Evolutionary conservation across 441 rosid genomes (phyloP), one percentile per base, ranked within the genome.

Genomic region (Pelargonium fulgidum): DNA sequence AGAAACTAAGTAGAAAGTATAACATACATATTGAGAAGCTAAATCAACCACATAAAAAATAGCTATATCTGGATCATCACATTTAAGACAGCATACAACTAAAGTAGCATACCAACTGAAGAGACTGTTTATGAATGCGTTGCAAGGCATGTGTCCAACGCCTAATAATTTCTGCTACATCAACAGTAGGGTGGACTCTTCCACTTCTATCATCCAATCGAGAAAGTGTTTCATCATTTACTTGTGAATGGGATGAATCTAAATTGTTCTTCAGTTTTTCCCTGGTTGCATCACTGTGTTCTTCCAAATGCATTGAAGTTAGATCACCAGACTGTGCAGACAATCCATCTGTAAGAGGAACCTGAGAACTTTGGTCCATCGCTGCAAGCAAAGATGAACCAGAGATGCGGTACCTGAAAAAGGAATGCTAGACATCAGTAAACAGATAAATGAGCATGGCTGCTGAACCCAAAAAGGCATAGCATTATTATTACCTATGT

Each of bases 81-180:
- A 59, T 22, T 20, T 13, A 59, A 22, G 26, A 59, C 14, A 59
- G 64, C 64, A 59, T 59, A 59, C 61, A 59, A 62, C 59, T 4
- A 65, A 71, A 68, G 68, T 24, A 64, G 66, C 83, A 79, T 91
- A 95, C 99, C 93, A 95, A 80, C 75, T 84, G 99, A 76, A 92
- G 95, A 36, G 99, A 92, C 75, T 92, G 99, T 78, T 92, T 95
- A 74, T 95, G 96, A 82, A 95, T 89, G 74, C 97, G 96, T 77
- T 90, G 99, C 77, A 95, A 84, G 36, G 99, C 99, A 81, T 95
- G 99, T 0, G 97, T 95, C 98, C 99, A 95, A 69, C 98, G 93
- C 81, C 99, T 85, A 69, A 95, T 92, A 80, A 95, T 83, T 83
- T 95, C 99, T 3, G 98, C 98, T 26, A 95, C 93, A 84, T 95